Conservation (phyloP, 2,329 filamentous ascomycete species). For the Calycina herbarum region DNA sequence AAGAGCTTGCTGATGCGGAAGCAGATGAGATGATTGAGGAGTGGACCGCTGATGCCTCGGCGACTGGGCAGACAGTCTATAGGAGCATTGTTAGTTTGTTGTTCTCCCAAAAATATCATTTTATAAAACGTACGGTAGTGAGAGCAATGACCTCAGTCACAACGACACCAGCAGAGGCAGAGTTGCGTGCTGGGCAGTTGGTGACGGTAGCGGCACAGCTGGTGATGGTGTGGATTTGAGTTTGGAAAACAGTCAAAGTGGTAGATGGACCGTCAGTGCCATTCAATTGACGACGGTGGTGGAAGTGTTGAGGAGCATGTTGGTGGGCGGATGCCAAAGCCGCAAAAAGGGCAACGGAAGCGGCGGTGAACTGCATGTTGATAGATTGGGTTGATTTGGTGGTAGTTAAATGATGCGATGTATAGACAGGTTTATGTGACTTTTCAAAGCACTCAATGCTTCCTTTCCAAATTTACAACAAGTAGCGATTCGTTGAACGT, state of each 20-base stretch:
- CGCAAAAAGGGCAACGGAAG: slow-evolving; percentile 38
- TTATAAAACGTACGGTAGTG: slow-evolving; percentile 39
- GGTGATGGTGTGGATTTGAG: slow-evolving; percentile 40
- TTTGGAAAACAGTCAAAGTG: slow-evolving; percentile 43
- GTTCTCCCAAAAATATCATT: not conserved
- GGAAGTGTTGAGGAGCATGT: slow-evolving; percentile 32
- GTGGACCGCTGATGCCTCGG: slow-evolving; percentile 42
- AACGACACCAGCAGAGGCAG: slow-evolving; percentile 29
- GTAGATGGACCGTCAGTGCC: slow-evolving; percentile 32
- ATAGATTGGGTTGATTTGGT: slow-evolving; percentile 12
- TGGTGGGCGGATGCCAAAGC: slow-evolving; percentile 33
- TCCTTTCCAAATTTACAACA: slow-evolving; percentile 16
- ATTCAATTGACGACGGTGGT: slow-evolving; percentile 32
- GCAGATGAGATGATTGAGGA: slow-evolving; percentile 42
- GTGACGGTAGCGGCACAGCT: slow-evolving; percentile 43
- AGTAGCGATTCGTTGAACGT: slow-evolving; percentile 10
- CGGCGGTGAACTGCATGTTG: slow-evolving; percentile 36
- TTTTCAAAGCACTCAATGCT: slow-evolving; percentile 33
- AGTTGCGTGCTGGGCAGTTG: slow-evolving; percentile 41
- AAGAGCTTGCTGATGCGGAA: slow-evolving; percentile 6
- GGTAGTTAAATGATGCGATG: slow-evolving; percentile 14
- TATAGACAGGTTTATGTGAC: slow-evolving; percentile 12
- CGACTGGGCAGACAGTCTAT: slow-evolving; percentile 49
- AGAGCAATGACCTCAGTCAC: slow-evolving; percentile 45
- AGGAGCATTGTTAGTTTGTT: slow-evolving; percentile 12